Evolutionary conservation across 2,329 filamentous ascomycete species (phyloP).

Genomic region (Aureobasidium musti): DNA sequence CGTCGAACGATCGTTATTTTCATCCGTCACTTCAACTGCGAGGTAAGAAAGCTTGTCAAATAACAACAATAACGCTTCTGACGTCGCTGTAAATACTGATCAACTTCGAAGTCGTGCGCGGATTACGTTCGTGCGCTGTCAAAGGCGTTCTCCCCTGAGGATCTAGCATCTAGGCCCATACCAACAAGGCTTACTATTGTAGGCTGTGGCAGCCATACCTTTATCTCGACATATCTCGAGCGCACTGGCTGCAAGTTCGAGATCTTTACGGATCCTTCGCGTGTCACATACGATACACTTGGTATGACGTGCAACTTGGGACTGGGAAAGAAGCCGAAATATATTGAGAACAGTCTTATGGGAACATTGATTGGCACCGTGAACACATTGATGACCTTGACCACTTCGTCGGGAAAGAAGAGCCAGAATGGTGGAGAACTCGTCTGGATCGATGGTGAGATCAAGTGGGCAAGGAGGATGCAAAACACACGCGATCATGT

Average conservation of each 20-base stretch:
- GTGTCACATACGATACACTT: constrained; percentile 39
- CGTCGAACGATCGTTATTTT: constrained; percentile 41
- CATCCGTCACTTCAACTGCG: constrained; percentile 47
- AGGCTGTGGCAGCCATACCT: constrained; percentile 40
- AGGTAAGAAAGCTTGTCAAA: constrained; percentile 33
- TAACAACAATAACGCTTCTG: neutral
- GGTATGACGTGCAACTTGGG: constrained; percentile 39
- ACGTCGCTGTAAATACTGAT: constrained; percentile 8
- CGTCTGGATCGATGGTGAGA: constrained; percentile 40
- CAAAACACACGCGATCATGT: constrained; percentile 41
- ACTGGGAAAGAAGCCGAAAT: constrained; percentile 37
- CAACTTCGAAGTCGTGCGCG: constrained; percentile 38
- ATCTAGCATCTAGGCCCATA: constrained; percentile 33
- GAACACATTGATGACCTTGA: constrained; percentile 35
- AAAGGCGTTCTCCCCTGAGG: constrained; percentile 34
- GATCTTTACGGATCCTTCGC: constrained; percentile 41
- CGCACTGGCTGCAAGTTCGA: constrained; percentile 39
- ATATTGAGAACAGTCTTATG: constrained; percentile 33
- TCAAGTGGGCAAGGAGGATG: constrained; percentile 44
- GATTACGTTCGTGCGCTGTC: constrained; percentile 40
- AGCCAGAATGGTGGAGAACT: constrained; percentile 45
- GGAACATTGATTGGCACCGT: constrained; percentile 18
- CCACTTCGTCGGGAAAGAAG: constrained; percentile 33
- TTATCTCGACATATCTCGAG: constrained; percentile 38
- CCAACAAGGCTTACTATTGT: constrained; percentile 40